A percentile compares a stretch with the other conserved stretches of the same genome.
Conservation (phyloP, 148 eudicot species). For the Arbutus unedo region DNA sequence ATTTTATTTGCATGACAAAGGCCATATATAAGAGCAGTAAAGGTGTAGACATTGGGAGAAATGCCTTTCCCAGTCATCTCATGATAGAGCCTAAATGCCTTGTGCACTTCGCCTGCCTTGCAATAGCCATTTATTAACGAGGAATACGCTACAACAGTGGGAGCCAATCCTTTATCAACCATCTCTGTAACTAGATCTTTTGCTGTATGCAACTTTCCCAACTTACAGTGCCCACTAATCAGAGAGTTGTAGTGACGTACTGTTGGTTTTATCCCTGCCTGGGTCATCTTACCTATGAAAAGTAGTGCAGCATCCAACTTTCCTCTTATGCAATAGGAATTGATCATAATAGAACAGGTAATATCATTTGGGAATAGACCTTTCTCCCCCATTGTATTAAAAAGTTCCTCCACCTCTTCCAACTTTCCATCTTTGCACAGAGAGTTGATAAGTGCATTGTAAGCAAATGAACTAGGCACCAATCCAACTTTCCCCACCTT, state of each 20-base stretch:
- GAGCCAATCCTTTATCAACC: slow-evolving; percentile 54
- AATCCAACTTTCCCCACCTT: slow-evolving; percentile 40
- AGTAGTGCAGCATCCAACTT: slow-evolving; percentile 47
- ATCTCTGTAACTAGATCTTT: slow-evolving; percentile 46
- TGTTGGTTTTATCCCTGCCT: slow-evolving; percentile 42
- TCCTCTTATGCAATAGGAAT: slow-evolving; percentile 57
- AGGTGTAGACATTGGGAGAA: slow-evolving; percentile 64
- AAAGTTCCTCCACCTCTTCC: slow-evolving; percentile 54
- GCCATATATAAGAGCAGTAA: slow-evolving; percentile 63
- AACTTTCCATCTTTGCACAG: slow-evolving; percentile 60
- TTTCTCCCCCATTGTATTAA: slow-evolving; percentile 43
- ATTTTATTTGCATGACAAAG: slow-evolving; percentile 58
- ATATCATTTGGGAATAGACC: slow-evolving; percentile 60
- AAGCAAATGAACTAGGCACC: slow-evolving; percentile 58
- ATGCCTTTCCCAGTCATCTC: slow-evolving; percentile 85
- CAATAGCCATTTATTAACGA: slow-evolving; percentile 68
- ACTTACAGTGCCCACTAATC: slow-evolving; percentile 64
- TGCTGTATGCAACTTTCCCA: slow-evolving; percentile 50
- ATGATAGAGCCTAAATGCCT: slow-evolving; percentile 65
- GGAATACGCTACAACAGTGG: slow-evolving; percentile 73
- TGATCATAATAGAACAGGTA: slow-evolving; percentile 60
- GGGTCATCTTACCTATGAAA: slow-evolving; percentile 46
- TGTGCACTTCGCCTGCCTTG: slow-evolving; percentile 40
- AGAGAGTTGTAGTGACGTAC: slow-evolving; percentile 63
- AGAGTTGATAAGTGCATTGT: slow-evolving; percentile 61